phyloP scores from a whole-genome alignment of 352 stramenopile genomes.

The Discostella stelligera region DNA sequence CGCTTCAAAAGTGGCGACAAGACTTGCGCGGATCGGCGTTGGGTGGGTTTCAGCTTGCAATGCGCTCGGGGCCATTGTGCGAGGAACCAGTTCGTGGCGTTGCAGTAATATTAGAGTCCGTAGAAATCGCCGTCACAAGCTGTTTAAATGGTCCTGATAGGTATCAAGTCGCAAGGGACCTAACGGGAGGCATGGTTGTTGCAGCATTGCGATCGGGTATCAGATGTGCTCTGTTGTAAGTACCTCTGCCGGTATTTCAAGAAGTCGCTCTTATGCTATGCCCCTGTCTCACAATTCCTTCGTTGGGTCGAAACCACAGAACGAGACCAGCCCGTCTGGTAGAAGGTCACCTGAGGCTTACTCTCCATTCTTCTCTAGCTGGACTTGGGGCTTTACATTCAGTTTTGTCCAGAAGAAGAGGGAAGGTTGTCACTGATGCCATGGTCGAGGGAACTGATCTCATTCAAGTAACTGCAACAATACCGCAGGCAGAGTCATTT shows the following conservation, averaged over 20 bases:
- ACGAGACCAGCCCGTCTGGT: constrained; percentile 66
- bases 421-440: constrained; percentile 82
- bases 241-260: constrained; percentile 5
- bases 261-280: constrained; percentile 1
- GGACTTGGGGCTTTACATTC: constrained; percentile 90
- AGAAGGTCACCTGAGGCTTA: constrained; percentile 75
- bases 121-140: constrained; percentile 66
- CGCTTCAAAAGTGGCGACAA: constrained; percentile 65
- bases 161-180: constrained; percentile 49
- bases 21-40: constrained; percentile 72
- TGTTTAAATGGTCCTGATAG: constrained; percentile 17
- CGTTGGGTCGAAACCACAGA: constrained; percentile 25
- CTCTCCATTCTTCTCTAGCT: constrained; percentile 72
- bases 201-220: constrained; percentile 67
- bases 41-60: constrained; percentile 73
- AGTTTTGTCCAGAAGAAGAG: constrained; percentile 90
- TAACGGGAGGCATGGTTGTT: constrained; percentile 76
- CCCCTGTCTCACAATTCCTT: constrained; percentile 12
- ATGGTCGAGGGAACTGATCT: constrained; percentile 90
- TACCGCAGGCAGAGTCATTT: constrained; percentile 93
- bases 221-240: constrained; percentile 68
- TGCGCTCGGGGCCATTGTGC: constrained; percentile 70
- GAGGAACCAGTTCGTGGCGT: constrained; percentile 77
- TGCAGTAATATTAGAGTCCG: constrained; percentile 73
- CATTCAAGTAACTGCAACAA: constrained; percentile 90